Evolutionary conservation across 2,329 filamentous ascomycete genomes (phyloP).

Genomic region (Trichoderma oligosporum): DNA sequence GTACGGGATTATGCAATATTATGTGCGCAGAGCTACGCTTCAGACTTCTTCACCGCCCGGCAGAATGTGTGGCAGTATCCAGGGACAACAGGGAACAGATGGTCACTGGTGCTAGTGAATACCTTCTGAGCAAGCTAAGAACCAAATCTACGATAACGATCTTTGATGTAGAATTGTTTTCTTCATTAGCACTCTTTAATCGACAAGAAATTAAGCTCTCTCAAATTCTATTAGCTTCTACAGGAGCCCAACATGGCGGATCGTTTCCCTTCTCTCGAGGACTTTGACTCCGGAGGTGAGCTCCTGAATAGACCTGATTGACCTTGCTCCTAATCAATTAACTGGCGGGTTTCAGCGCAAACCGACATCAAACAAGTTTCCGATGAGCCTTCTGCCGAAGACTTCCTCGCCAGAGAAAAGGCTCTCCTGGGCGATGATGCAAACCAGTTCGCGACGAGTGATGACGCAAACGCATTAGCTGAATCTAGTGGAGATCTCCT

Average conservation of each 20-base stretch:
- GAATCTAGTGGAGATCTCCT: slow-evolving; percentile 69
- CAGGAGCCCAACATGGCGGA: slow-evolving; percentile 59
- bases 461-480: slow-evolving; percentile 63
- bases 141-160: neutral
- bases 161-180: neutral
- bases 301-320: slow-evolving; percentile 7
- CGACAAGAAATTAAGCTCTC: neutral
- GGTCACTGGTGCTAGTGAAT: slow-evolving; percentile 14
- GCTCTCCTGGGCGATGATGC: slow-evolving; percentile 90
- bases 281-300: slow-evolving; percentile 66
- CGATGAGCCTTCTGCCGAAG: slow-evolving; percentile 61
- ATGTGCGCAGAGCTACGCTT: slow-evolving; percentile 10
- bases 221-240: neutral
- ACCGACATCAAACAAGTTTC: slow-evolving; percentile 59
- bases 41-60: slow-evolving; percentile 33
- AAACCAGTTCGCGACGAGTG: slow-evolving; percentile 76
- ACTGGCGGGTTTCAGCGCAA: slow-evolving; percentile 51
- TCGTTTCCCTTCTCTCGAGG: slow-evolving; percentile 74
- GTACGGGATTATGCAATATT: slow-evolving; percentile 26
- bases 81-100: slow-evolving; percentile 20
- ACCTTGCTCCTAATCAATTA: slow-evolving; percentile 13
- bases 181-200: neutral
- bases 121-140: slow-evolving; percentile 4
- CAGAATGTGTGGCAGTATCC: slow-evolving; percentile 31
- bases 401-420: slow-evolving; percentile 90